A percentile compares a stretch with the other conserved stretches of the same genome.
phyloP scores from a whole-genome alignment of 192 early-diverging fungal genomes.

The Coemansia sp. region DNA sequence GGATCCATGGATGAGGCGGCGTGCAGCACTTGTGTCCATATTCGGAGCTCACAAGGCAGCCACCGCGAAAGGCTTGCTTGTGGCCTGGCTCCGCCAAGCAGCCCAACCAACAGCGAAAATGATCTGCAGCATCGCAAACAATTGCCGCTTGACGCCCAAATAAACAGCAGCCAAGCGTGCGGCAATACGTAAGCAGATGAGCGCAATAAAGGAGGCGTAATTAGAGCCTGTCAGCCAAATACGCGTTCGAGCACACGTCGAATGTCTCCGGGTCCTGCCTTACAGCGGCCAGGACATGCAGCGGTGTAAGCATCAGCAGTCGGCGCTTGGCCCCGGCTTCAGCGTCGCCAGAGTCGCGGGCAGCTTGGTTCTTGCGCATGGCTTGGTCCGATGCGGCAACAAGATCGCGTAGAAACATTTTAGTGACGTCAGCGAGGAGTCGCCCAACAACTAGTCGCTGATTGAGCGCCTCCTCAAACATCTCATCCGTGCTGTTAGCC shows the following conservation, averaged over 20 bases:
- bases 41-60: constrained; percentile 8
- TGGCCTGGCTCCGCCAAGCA: neutral
- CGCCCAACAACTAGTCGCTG: constrained; percentile 48
- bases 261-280: constrained; percentile 35
- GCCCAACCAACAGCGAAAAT: constrained; percentile 1
- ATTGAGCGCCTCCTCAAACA: constrained; percentile 33
- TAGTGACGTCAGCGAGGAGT: constrained; percentile 39
- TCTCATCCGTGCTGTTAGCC: constrained; percentile 34
- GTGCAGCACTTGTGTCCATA: constrained; percentile 1
- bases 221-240: constrained; percentile 20
- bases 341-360: neutral
- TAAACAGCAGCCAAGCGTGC: neutral
- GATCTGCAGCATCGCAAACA: constrained; percentile 5
- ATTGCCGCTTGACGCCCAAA: neutral
- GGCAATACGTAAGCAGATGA: neutral
- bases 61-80: neutral
- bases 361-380: constrained; percentile 35
- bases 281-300: constrained; percentile 46
- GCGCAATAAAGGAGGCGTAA: neutral
- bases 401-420: constrained; percentile 48
- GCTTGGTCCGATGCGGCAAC: constrained; percentile 25
- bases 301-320: constrained; percentile 46
- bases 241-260: constrained; percentile 49
- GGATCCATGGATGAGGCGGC: constrained; percentile 5
- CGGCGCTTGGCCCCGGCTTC: constrained; percentile 1